Evolutionary conservation across 208 protist genomes (phyloP), one percentile per base, ranked within the genome.

Genomic region (Leishmania turanica): DNA sequence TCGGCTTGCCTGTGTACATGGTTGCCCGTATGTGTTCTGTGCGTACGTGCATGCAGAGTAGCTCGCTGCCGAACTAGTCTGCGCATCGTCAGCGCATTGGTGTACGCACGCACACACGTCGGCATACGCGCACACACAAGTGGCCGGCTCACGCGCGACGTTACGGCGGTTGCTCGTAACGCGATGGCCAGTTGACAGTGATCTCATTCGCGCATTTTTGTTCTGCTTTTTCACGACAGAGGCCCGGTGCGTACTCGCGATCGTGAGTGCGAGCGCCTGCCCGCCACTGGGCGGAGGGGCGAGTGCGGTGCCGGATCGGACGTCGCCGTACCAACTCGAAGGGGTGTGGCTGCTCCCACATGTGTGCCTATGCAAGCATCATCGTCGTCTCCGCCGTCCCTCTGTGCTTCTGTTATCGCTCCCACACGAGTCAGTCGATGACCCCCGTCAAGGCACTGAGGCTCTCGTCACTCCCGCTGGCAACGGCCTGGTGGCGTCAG

Each of bases 401-500:
- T 58, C 72, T 15, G 3, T 17, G 34, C 13, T 24, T 62, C 5
- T 62, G 53, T 27, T 64, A 19, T 58, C 60, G 72, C 51, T 37
- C 15, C 27, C 27, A 24, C 45, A 53, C 69, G 13, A 51, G 27
- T 5, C 24, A 73, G 17, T 34, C 15, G 31, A 76, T 62, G 72
- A 47, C 72, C 3, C n/a, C 56, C 40, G 8, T 27, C 5, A 66
- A 69, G 64, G 19, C 80, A 42, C 65, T 45, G 17, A 31, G 27
- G 27, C 54, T 34, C 6, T 56, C 81, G 1, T 71, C 74, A 19
- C 15, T 72, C 15, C 69, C 81, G 54, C 54, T 78, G 24, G 75
- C 53, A 53, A 45, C 70, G 5, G 53, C 71, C 45, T 85, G 81
- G 81, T 85, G 81, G 81, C 56, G 53, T 21, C 81, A 85, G 37